Percentiles rank a stretch among this genome's conserved stretches.
Evolutionary conservation across 306 rosid genomes (phyloP).

Genomic region (Acacia melanoxylon): DNA sequence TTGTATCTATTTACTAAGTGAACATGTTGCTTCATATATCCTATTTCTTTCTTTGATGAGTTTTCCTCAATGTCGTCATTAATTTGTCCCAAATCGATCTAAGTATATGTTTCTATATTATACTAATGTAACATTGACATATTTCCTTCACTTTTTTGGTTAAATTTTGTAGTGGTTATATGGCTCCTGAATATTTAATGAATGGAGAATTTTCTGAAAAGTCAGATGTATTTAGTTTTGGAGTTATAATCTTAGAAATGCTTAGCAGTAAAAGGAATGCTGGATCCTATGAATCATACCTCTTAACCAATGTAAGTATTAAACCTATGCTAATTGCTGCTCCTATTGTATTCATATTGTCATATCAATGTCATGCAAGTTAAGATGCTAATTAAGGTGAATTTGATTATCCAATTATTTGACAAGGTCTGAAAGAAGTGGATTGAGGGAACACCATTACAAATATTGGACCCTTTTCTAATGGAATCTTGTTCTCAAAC

Average conservation of each 20-base stretch:
- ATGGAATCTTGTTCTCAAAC: neutral
- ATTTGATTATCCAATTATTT: neutral
- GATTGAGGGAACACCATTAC: neutral
- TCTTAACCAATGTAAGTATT: neutral
- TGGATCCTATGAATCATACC: neutral
- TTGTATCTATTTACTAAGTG: no score
- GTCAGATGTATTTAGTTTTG: neutral
- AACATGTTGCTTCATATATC: neutral
- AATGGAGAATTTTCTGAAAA: neutral
- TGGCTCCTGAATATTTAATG: neutral
- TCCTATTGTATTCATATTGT: neutral
- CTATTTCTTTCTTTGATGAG: neutral
- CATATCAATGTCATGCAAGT: no score
- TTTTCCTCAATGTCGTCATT: no score
- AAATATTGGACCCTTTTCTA: neutral
- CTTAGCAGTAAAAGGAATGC: neutral
- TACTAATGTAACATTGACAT: no score
- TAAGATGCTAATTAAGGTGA: no score
- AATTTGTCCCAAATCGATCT: no score
- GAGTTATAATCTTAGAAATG: neutral
- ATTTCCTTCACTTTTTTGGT: no score
- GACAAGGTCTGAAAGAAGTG: neutral
- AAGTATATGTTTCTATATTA: no score
- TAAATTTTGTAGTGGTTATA: neutral
- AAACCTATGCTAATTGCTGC: no score